Conservation (phyloP, 371 early-diverging fungal species). For the Mortierella sp. region DNA sequence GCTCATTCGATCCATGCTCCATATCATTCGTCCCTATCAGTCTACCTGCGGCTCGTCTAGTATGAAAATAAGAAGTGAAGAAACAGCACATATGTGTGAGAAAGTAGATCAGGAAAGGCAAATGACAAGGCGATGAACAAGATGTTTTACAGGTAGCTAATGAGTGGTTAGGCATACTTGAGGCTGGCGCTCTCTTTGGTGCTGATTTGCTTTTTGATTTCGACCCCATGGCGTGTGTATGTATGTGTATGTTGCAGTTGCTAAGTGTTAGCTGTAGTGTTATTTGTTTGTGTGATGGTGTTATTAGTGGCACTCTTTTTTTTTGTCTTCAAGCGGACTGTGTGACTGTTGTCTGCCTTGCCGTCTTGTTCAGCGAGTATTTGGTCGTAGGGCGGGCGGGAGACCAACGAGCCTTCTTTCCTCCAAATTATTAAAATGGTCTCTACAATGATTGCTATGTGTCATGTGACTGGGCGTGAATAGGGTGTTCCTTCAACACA, state of each 20-base stretch:
- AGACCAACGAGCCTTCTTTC: constrained; percentile 42
- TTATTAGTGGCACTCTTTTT: constrained; percentile 1
- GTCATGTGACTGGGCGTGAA: constrained; percentile 33
- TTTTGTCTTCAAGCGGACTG: neutral
- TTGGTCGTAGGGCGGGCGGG: constrained; percentile 19
- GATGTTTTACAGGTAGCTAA: neutral
- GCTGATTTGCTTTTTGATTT: constrained; percentile 28
- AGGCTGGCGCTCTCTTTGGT: constrained; percentile 32
- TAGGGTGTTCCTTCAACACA: neutral
- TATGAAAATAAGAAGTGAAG: neutral
- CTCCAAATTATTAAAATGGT: constrained; percentile 47
- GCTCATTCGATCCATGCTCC: neutral
- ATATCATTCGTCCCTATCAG: neutral
- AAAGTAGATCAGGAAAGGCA: neutral
- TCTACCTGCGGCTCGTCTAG: constrained; percentile 41
- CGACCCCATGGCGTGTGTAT: constrained; percentile 35
- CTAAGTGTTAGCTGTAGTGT: neutral
- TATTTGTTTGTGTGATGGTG: constrained; percentile 1
- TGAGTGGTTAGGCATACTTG: constrained; percentile 20
- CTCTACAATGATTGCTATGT: constrained; percentile 32
- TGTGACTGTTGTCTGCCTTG: constrained; percentile 21
- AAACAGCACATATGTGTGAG: neutral
- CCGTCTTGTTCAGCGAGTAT: constrained; percentile 9
- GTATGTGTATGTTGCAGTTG: neutral
- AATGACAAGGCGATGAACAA: neutral